phyloP scores from a whole-genome alignment of 345 rosid genomes.

The Durio zibethinus region DNA sequence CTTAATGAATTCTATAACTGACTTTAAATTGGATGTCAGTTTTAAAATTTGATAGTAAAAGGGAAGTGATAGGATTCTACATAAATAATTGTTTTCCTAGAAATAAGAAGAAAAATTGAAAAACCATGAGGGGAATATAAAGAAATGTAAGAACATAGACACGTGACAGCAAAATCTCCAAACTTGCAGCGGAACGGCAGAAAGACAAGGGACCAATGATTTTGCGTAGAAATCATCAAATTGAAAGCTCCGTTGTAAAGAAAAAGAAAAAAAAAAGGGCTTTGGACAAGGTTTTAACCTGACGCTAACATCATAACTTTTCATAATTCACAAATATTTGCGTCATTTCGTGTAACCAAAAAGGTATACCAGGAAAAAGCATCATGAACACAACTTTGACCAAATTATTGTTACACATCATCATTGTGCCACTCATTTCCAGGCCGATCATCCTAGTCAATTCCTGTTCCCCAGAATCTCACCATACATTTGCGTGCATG shows the following conservation, averaged over 20 bases:
- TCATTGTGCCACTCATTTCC: background rate
- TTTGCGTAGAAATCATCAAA: constrained; percentile 38
- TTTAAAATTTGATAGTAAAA: no score
- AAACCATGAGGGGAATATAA: background rate
- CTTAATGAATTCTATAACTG: no score
- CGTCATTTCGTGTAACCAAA: constrained; percentile 27
- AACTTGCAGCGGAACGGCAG: background rate
- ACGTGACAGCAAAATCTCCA: constrained; percentile 1
- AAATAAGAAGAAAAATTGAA: background rate
- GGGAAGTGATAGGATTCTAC: background rate
- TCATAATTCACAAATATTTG: background rate
- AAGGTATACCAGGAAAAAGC: background rate
- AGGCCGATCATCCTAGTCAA: background rate
- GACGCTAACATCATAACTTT: background rate
- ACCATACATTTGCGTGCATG: background rate
- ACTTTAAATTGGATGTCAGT: no score
- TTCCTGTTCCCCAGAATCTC: background rate
- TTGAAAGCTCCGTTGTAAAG: constrained; percentile 34
- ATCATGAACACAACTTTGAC: constrained; percentile 9
- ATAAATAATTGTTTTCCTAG: background rate
- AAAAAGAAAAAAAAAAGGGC: background rate
- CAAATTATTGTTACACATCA: background rate
- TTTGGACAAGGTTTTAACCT: constrained; percentile 19
- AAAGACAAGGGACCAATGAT: background rate
- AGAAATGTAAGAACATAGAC: background rate